A percentile compares a stretch with the other conserved stretches of the same genome.
Evolutionary conservation across 441 rosid genomes (phyloP).

Genomic region (Corymbia citriodora): DNA sequence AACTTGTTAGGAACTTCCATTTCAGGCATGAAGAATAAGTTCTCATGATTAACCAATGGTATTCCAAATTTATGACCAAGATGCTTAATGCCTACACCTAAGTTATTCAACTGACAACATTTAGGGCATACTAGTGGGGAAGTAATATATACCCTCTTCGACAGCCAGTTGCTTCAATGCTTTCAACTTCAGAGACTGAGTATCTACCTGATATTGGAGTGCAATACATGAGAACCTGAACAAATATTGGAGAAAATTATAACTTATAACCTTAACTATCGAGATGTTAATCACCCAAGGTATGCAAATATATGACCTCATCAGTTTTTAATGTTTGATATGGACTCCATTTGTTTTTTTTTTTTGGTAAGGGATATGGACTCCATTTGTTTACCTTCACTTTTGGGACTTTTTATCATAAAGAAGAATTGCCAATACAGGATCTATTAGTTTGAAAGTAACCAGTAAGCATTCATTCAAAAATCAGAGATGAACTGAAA

Average conservation of each 20-base stretch:
- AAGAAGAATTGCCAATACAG: neutral
- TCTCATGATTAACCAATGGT: neutral
- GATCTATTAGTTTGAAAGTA: neutral
- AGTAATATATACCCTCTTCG: slow-evolving; percentile 61
- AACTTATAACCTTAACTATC: neutral
- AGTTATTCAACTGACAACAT: neutral
- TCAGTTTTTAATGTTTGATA: neutral
- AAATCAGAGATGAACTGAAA: neutral
- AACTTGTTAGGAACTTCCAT: neutral
- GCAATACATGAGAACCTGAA: neutral
- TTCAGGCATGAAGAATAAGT: neutral
- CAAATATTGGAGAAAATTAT: neutral
- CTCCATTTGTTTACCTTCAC: neutral
- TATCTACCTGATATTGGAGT: slow-evolving; percentile 49
- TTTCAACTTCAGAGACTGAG: slow-evolving; percentile 69
- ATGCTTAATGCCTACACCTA: neutral
- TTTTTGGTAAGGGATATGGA: neutral
- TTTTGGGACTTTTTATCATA: neutral
- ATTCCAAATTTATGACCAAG: neutral
- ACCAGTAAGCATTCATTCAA: neutral
- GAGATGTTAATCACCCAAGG: neutral
- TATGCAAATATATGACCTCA: neutral
- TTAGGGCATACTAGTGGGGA: neutral
- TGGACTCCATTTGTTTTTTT: neutral
- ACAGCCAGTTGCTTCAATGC: slow-evolving; percentile 89